A percentile compares a stretch with the other conserved stretches of the same genome.
phyloP scores from a whole-genome alignment of 2,329 filamentous ascomycete genomes.

The Lizonia empirigonia region DNA sequence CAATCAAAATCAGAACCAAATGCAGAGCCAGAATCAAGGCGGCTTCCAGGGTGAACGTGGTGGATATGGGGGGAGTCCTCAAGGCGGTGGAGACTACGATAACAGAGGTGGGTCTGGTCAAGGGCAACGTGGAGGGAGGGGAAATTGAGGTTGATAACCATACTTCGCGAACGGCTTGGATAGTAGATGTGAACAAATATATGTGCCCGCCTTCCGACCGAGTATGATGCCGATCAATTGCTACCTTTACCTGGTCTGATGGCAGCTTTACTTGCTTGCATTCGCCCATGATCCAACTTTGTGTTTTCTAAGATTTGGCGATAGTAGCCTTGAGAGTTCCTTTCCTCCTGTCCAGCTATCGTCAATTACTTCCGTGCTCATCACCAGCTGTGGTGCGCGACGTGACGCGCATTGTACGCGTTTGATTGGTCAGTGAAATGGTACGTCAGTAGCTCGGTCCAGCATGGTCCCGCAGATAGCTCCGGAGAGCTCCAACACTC shows the following conservation, averaged over 20 bases:
- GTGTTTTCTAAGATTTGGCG: no score
- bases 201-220: no score
- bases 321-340: no score
- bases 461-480: slow-evolving; percentile 7
- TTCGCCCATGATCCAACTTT: no score
- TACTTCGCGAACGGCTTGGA: no score
- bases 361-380: no score
- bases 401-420: slow-evolving; percentile 9
- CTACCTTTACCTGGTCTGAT: not conserved
- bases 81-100: slow-evolving; percentile 22
- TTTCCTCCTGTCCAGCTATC: no score
- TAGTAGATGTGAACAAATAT: not conserved
- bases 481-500: not conserved
- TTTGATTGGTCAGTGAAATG: slow-evolving; percentile 16
- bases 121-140: slow-evolving; percentile 25
- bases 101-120: slow-evolving; percentile 26
- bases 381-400: no score
- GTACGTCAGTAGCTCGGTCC: slow-evolving; percentile 15
- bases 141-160: slow-evolving; percentile 9
- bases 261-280: not conserved
- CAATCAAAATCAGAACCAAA: slow-evolving; percentile 14
- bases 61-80: slow-evolving; percentile 21
- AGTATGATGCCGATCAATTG: no score
- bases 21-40: slow-evolving; percentile 17
- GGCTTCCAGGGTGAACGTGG: slow-evolving; percentile 26